Evolutionary conservation across 768 basidiomycete species (phyloP), one percentile per base, ranked within the genome.

Genomic region (Aureoboletus auriporus): DNA sequence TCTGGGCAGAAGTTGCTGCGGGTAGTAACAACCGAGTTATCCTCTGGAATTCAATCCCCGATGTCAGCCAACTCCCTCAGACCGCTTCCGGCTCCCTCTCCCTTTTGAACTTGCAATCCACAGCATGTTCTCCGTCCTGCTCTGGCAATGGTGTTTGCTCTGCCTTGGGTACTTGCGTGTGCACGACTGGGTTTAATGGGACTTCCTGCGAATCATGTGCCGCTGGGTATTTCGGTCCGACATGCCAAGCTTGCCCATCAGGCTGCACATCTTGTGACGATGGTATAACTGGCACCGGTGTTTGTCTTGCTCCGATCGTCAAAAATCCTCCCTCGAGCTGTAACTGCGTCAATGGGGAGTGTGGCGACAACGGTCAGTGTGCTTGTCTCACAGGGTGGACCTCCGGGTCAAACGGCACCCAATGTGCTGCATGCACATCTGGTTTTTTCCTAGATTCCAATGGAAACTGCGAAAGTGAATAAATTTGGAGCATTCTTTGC

Each of bases 281-380:
- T 14, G 91, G 92, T 6, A 82, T 88, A 36, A 76, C 82, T 0
- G 92, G 92, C 0, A 76, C 81, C 1, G 93, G 93, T 0, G 72
- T 73, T 37, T 95, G 93, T 63, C 73, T 89, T 48, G 64, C 69
- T 9, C 65, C 78, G 4, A 59, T 67, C 0, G 69, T 79, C 27
- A 61, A 67, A 31, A 79, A 83, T 54, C 69, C 74, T 3, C 79
- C 86, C 3, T 75, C 79, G 31, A 76, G 75, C 2, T 95, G 92
- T 67, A 86, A 90, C 59, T 95, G 92, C 60, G 53, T 84, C 42
- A 93, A 93, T 57, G 92, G 92, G 2, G 65, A 79, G 39, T 95
- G 92, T 65, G 76, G 76, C 2, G 54, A 76, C 0, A 76, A 78
- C 47, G 83, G 86, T 0, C 79, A 84, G 52, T 93, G 92, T 59